Conservation (phyloP, 768 basidiomycete genomes). For the Kwoniella botswanensis region DNA sequence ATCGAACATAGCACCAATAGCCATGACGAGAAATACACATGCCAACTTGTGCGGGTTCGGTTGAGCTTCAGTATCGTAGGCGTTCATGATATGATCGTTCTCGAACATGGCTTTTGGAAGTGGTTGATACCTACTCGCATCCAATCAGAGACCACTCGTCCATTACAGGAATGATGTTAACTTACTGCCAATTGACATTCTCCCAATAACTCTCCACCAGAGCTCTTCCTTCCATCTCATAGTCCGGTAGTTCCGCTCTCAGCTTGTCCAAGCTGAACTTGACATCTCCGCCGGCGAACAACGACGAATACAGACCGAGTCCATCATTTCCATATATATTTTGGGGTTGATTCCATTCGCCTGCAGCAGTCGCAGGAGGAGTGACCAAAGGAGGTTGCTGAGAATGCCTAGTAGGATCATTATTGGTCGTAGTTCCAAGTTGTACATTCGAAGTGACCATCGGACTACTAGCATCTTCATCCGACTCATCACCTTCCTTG, state of each 20-base stretch:
- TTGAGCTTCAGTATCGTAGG: conserved; percentile 39
- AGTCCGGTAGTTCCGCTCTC: conserved; percentile 47
- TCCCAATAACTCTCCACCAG: conserved; percentile 54
- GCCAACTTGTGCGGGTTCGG: conserved; percentile 57
- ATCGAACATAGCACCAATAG: conserved; percentile 55
- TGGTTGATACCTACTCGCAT: conserved; percentile 39
- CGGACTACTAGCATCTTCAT: conserved; percentile 16
- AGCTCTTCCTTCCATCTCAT: conserved; percentile 46
- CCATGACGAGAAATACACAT: conserved; percentile 56
- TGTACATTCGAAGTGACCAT: conserved; percentile 1
- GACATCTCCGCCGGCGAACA: conserved; percentile 27
- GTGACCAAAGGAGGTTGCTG: conserved; percentile 21
- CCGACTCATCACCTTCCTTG: conserved; percentile 30
- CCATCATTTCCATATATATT: neutral
- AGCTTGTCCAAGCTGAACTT: conserved; percentile 36
- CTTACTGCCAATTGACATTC: conserved; percentile 58
- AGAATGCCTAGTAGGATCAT: neutral
- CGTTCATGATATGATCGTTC: conserved; percentile 45
- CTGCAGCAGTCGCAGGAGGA: conserved; percentile 30
- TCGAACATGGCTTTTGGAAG: conserved; percentile 51
- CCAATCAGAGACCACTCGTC: neutral
- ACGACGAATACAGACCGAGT: conserved; percentile 14
- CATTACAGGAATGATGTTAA: neutral
- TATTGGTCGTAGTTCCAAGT: neutral
- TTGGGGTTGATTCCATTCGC: conserved; percentile 1